phyloP scores from a whole-genome alignment of 768 basidiomycete species.

The Scleroderma bovista region DNA sequence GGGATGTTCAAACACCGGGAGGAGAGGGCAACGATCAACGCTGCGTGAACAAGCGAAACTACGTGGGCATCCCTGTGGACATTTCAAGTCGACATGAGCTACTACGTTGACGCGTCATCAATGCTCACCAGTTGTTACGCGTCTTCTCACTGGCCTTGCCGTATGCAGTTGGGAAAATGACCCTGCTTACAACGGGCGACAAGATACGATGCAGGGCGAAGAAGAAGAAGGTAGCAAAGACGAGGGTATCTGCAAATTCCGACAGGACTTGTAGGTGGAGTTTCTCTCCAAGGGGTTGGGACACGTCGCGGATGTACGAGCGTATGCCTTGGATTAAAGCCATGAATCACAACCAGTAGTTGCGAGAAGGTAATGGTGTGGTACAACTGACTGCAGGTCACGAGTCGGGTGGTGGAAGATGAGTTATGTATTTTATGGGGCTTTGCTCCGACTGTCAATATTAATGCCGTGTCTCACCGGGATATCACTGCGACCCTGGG shows the following conservation, averaged over 20 bases:
- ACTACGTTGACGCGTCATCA: neutral
- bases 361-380: too few species aligned
- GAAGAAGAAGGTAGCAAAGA: constrained; percentile 53
- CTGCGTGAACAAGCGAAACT: constrained; percentile 68
- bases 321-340: constrained; percentile 27
- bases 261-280: constrained; percentile 53
- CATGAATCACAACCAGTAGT: too few species aligned
- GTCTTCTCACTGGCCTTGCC: constrained; percentile 40
- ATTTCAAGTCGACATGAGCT: neutral
- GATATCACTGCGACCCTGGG: neutral
- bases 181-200: constrained; percentile 47
- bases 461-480: neutral
- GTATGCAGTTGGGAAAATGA: constrained; percentile 46
- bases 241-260: constrained; percentile 48
- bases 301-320: constrained; percentile 22
- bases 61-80: constrained; percentile 57
- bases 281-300: constrained; percentile 22
- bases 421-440: too few species aligned
- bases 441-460: too few species aligned
- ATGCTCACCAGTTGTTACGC: constrained; percentile 56
- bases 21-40: constrained; percentile 62
- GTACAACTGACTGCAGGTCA: too few species aligned
- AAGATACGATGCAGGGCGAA: constrained; percentile 50
- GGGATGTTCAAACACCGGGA: constrained; percentile 45
- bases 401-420: too few species aligned